Conservation (phyloP, 192 early-diverging fungal genomes). For the Helicostylum pulchrum region DNA sequence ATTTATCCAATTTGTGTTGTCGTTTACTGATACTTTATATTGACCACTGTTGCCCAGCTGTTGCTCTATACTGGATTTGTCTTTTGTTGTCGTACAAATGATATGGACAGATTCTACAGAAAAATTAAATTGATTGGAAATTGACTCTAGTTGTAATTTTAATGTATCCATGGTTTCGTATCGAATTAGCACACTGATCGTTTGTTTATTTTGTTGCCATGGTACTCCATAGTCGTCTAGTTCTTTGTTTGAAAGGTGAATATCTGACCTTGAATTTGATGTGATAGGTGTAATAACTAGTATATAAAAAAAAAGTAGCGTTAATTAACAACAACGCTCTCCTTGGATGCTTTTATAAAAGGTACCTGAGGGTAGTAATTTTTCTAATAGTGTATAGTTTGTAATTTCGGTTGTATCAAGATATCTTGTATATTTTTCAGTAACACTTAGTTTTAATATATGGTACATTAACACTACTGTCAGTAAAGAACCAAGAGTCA, state of each 20-base stretch:
- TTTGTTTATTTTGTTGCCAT: not conserved
- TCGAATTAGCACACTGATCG: not conserved
- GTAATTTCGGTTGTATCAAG: conserved; percentile 8
- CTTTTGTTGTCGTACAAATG: not conserved
- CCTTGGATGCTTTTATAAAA: too few species aligned
- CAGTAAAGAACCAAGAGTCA: not conserved
- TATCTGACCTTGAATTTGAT: not conserved
- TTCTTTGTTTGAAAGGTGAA: too few species aligned
- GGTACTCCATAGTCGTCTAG: not conserved
- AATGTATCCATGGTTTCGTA: not conserved
- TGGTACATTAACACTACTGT: conserved; percentile 3
- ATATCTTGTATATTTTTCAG: not conserved
- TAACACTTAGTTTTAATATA: not conserved
- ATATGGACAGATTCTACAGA: not conserved
- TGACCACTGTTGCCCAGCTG: too few species aligned
- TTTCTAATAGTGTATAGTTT: conserved; percentile 3
- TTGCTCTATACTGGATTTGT: not conserved
- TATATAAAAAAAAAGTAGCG: too few species aligned
- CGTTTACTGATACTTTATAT: too few species aligned
- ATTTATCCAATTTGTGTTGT: too few species aligned
- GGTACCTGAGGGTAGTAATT: not conserved
- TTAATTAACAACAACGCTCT: too few species aligned
- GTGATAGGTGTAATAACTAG: too few species aligned
- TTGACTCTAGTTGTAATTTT: not conserved
- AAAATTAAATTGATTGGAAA: not conserved